Evolutionary conservation across 108 stramenopile species (phyloP).

Genomic region (Nannochloropsis gaditana): DNA sequence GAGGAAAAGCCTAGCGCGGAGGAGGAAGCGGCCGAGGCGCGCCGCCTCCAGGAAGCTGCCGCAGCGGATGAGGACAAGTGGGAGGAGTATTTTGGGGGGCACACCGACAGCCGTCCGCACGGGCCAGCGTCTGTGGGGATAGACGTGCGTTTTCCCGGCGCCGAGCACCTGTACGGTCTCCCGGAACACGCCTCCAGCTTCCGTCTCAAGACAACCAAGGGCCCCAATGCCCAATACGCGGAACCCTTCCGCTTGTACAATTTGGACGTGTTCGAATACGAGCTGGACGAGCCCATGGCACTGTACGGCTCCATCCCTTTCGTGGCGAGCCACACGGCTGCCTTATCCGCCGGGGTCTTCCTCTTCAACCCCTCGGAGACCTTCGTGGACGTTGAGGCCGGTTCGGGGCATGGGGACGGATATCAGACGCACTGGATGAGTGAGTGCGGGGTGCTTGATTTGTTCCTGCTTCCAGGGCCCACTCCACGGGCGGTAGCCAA

Average conservation of each 20-base stretch:
- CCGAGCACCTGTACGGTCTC: constrained; percentile 73
- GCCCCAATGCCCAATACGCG: constrained; percentile 57
- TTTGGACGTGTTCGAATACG: constrained; percentile 98
- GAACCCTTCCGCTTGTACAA: constrained; percentile 98
- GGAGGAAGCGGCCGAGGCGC: neutral
- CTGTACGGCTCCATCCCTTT: constrained; percentile 90
- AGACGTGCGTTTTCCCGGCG: constrained; percentile 75
- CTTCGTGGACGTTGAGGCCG: constrained; percentile 81
- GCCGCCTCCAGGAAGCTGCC: constrained; percentile 29
- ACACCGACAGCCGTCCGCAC: constrained; percentile 76
- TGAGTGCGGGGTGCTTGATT: constrained; percentile 63
- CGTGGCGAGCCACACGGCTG: constrained; percentile 63
- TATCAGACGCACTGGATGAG: constrained; percentile 84
- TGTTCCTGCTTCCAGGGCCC: constrained; percentile 50
- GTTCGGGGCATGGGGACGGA: constrained; percentile 30
- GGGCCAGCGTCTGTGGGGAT: constrained; percentile 92
- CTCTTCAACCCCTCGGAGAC: constrained; percentile 98
- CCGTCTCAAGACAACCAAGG: constrained; percentile 67
- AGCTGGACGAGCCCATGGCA: constrained; percentile 94
- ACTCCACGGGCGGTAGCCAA: constrained; percentile 54
- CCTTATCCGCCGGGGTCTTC: constrained; percentile 73
- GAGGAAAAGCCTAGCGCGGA: constrained; percentile 36
- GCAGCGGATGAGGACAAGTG: constrained; percentile 66
- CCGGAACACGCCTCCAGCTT: constrained; percentile 93
- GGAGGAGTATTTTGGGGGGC: constrained; percentile 82